Evolutionary conservation across 352 stramenopile genomes (phyloP).

Genomic region (Phytophthora idaei): DNA sequence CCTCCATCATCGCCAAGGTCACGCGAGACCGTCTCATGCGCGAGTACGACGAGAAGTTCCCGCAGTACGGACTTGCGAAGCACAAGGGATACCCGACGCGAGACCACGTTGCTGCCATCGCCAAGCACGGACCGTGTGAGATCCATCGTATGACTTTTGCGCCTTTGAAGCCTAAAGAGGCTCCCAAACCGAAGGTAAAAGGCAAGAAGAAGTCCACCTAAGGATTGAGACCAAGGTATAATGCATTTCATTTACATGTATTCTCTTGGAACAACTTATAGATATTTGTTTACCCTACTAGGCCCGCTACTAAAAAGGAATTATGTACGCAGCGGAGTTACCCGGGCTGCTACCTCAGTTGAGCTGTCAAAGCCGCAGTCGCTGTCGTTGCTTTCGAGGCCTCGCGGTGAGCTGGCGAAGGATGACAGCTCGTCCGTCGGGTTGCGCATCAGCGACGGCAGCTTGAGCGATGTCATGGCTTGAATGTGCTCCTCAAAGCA

Average conservation of each 20-base stretch:
- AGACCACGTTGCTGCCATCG: conserved; percentile 91
- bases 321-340: conserved; percentile 36
- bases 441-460: conserved; percentile 38
- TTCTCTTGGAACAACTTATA: conserved; percentile 22
- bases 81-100: conserved; percentile 98
- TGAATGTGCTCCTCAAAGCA: conserved; percentile 76
- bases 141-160: conserved; percentile 98
- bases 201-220: conserved; percentile 15
- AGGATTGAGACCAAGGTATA: conserved; percentile 14
- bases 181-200: conserved; percentile 31
- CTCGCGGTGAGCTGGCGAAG: conserved; percentile 37
- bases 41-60: conserved; percentile 92
- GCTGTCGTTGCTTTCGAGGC: conserved; percentile 39
- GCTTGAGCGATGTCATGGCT: conserved; percentile 43
- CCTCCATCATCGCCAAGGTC: conserved; percentile 99
- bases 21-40: conserved; percentile 98
- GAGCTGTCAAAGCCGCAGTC: conserved; percentile 36
- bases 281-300: conserved; percentile 24
- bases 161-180: conserved; percentile 88
- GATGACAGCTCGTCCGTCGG: conserved; percentile 44
- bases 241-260: conserved; percentile 27
- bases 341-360: conserved; percentile 17
- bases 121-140: conserved; percentile 87
- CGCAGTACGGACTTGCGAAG: conserved; percentile 93
- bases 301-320: conserved; percentile 16